Conservation (phyloP, 1,139 yeast species). For the Scheffersomyces quercinus region DNA sequence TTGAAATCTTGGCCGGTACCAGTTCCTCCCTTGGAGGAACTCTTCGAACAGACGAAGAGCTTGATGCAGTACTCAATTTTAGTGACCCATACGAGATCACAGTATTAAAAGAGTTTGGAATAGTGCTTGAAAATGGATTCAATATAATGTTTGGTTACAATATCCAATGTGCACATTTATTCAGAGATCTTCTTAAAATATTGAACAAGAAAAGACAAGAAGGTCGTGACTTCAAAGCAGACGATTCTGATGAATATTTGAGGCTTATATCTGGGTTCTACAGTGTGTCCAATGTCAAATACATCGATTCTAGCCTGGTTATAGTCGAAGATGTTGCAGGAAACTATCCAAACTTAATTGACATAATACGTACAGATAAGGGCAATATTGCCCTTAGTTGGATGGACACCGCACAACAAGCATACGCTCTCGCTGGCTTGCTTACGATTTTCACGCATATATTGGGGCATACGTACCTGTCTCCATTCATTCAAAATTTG, state of each 20-base stretch:
- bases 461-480: constrained; percentile 33
- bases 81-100: constrained; percentile 46
- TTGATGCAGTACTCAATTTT: constrained; percentile 49
- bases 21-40: constrained; percentile 71
- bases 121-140: constrained; percentile 51
- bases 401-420: constrained; percentile 45
- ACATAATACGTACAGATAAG: constrained; percentile 10
- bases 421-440: constrained; percentile 36
- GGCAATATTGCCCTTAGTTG: constrained; percentile 31
- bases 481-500: constrained; percentile 34
- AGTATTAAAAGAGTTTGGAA: constrained; percentile 37
- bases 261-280: constrained; percentile 35
- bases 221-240: constrained; percentile 7
- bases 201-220: constrained; percentile 42
- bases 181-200: constrained; percentile 57
- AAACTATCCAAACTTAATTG: constrained; percentile 25
- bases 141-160: constrained; percentile 65
- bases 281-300: constrained; percentile 23
- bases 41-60: constrained; percentile 49
- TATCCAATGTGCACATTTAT: constrained; percentile 48
- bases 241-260: constrained; percentile 25
- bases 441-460: constrained; percentile 34
- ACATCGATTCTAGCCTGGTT: constrained; percentile 16
- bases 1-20: constrained; percentile 69
- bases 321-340: constrained; percentile 19